Evolutionary conservation across 768 basidiomycete species (phyloP).

Genomic region (Naematelia aurantialba): DNA sequence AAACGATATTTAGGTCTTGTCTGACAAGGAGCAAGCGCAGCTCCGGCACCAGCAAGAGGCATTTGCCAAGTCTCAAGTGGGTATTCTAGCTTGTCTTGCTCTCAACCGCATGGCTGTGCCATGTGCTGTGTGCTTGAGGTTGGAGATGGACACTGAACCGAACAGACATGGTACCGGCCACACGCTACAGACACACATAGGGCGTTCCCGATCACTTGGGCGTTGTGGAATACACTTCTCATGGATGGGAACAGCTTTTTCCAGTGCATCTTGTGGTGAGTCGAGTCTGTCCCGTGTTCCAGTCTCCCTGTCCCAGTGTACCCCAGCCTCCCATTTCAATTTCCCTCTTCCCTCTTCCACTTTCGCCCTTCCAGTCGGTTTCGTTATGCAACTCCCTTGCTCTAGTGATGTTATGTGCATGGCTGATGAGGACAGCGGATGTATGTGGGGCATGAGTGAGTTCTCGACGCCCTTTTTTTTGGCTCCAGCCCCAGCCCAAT

Average conservation of each 20-base stretch:
- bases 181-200: constrained; percentile 73
- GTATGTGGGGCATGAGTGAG: constrained; percentile 69
- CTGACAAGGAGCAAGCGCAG: constrained; percentile 46
- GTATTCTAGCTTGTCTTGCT: too few species aligned
- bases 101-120: too few species aligned
- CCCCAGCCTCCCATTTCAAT: too few species aligned
- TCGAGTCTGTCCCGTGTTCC: neutral
- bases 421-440: constrained; percentile 54
- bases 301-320: constrained; percentile 6
- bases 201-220: constrained; percentile 52
- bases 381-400: neutral
- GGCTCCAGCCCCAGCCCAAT: too few species aligned
- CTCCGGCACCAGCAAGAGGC: constrained; percentile 47
- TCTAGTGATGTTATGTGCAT: neutral
- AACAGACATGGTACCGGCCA: constrained; percentile 78
- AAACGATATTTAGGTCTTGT: constrained; percentile 34
- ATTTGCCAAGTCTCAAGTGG: constrained; percentile 47
- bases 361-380: too few species aligned
- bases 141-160: too few species aligned
- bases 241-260: constrained; percentile 67
- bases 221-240: constrained; percentile 65
- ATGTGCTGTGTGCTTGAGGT: neutral
- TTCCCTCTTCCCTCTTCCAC: too few species aligned
- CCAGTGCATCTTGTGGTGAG: constrained; percentile 55
- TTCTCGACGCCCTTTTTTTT: neutral